Percentiles rank a stretch among this genome's conserved stretches.
These are phyloP conservation scores for Quercus tomentella DNA, from an alignment of 331 rosid species.

Conservation along the genomic window DNA sequence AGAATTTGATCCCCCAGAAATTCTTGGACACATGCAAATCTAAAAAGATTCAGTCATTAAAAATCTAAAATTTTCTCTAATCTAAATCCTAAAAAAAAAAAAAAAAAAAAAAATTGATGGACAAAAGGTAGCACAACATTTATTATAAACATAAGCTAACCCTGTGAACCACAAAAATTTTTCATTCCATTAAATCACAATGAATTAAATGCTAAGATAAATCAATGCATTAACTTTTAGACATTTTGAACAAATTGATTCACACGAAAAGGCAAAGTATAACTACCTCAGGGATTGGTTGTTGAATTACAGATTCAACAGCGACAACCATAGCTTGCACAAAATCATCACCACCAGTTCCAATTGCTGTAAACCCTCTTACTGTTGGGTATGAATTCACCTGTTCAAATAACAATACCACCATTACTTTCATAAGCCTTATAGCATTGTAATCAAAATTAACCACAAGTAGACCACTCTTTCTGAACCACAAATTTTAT, in stretches of 20 bases:
- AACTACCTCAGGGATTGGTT: conserved; percentile 87
- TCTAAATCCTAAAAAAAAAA: background rate
- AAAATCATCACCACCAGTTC: conserved; percentile 95
- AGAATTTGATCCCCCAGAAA: background rate
- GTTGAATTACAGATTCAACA: conserved; percentile 87
- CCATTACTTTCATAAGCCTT: background rate
- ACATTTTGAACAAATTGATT: conserved; percentile 1
- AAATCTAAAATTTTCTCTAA: background rate
- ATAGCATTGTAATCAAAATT: background rate
- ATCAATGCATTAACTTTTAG: background rate
- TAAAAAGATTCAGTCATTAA: background rate
- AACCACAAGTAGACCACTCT: background rate
- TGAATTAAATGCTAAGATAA: background rate
- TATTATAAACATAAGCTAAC: background rate
- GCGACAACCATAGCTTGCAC: conserved; percentile 98
- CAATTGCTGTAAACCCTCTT: conserved; percentile 93
- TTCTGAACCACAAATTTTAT: background rate
- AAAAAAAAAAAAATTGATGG: too few species aligned
- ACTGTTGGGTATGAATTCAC: conserved; percentile 92
- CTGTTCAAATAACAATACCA: conserved; percentile 20
- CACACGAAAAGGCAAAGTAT: background rate
- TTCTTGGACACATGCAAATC: background rate
- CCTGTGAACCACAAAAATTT: background rate
- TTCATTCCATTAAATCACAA: background rate
- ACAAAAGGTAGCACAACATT: background rate